Evolutionary conservation across 2,329 filamentous ascomycete species (phyloP), one percentile per base, ranked within the genome.

Genomic region (Aspergillus ochraceus): DNA sequence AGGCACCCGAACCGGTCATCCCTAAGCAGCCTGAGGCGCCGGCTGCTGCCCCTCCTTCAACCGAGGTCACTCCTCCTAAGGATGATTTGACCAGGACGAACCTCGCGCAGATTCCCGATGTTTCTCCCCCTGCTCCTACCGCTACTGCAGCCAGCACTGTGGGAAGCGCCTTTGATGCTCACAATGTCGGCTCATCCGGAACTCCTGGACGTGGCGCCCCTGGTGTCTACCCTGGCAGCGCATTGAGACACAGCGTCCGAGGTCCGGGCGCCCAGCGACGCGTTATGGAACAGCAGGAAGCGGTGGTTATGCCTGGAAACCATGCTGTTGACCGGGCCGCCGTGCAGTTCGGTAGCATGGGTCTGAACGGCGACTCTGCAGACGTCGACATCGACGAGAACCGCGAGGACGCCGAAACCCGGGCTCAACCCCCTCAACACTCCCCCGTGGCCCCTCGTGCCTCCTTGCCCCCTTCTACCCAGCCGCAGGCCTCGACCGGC

Each of bases 281-380:
- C 70, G 85, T 97, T 56, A 83, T 96, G 71, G 93, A 98, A 70
- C 95, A 99, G 74, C 93, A 97, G 77, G 95, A 99, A 80, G 92
- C 95, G 60, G 95, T 99, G 46, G 92, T 97, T 65, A 97, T 99
- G 94, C 95, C 95, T 50, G 92, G 91, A 61, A 97, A 97, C 80
- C 92, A 95, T 67, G 93, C 95, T 55, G 90, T 99, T 29, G 94
- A 98, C 74, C 89, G 92, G 69, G 87, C 94, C 66, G 90, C 93
- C 53, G 92, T 99, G 52, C 94, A 98, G 74, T 99, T 99, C 75
- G 95, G 95, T 64, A 96, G 93, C 75, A 91, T 99, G 83, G 96
- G 90, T 72, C 78, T 99, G 70, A 93, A 91, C 72, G 92, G 88
- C 55, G 85, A 86, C 61, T 72, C 78, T 51, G 62, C 68, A 12